These are phyloP conservation scores for Orbilia javanica DNA, from an alignment of 2,329 filamentous ascomycete genomes.

Conservation along the genomic window DNA sequence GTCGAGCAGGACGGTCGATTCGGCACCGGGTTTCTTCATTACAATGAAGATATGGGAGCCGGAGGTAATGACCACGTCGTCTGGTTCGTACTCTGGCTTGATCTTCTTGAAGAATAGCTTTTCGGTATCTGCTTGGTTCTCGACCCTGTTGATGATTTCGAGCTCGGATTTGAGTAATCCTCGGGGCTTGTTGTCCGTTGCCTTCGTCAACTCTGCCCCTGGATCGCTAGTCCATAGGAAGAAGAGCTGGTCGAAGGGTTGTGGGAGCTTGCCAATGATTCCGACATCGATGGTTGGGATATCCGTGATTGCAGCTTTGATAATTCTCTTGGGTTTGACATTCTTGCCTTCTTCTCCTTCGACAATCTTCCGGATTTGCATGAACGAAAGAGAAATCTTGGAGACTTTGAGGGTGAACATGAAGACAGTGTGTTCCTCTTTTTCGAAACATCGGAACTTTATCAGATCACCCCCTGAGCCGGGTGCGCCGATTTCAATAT, in stretches of 20 bases:
- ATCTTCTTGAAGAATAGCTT: constrained; percentile 59
- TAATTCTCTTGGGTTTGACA: constrained; percentile 57
- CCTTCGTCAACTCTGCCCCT: neutral
- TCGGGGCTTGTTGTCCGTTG: constrained; percentile 1
- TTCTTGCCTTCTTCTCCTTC: neutral
- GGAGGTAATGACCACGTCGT: constrained; percentile 47
- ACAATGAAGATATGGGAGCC: constrained; percentile 59
- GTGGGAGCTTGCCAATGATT: constrained; percentile 63
- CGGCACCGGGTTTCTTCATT: constrained; percentile 31
- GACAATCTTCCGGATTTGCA: constrained; percentile 7
- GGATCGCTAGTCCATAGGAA: constrained; percentile 63
- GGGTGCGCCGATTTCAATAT: neutral
- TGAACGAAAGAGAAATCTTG: constrained; percentile 8
- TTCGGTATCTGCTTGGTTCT: constrained; percentile 18
- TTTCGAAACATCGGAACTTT: constrained; percentile 4
- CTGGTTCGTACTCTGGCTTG: neutral
- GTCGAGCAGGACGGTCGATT: constrained; percentile 47
- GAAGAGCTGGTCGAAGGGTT: constrained; percentile 65
- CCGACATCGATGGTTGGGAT: constrained; percentile 62
- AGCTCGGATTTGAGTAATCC: constrained; percentile 58
- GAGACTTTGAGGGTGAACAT: neutral
- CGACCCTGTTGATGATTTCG: constrained; percentile 50
- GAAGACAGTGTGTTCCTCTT: neutral
- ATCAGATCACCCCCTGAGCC: neutral
- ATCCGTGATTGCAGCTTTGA: constrained; percentile 58